Evolutionary conservation across 2,329 filamentous ascomycete species (phyloP).

Genomic region (Paecilomyces variotii): DNA sequence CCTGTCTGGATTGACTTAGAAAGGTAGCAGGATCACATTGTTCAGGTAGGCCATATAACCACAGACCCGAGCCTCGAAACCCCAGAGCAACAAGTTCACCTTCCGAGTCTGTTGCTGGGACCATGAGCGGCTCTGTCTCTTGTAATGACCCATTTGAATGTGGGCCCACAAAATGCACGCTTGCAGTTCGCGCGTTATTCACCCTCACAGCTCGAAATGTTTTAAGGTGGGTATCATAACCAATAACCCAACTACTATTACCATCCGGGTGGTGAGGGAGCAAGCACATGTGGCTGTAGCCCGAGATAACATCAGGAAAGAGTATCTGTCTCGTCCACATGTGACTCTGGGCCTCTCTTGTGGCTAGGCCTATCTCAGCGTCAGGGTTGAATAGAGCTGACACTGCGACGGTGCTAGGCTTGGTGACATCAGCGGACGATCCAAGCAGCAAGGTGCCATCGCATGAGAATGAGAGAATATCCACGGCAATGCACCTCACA

Average conservation of each 20-base stretch:
- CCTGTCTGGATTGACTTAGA: slow-evolving; percentile 21
- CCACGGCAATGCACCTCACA: slow-evolving; percentile 70
- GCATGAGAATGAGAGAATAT: slow-evolving; percentile 65
- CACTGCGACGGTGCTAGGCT: slow-evolving; percentile 65
- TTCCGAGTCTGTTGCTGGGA: slow-evolving; percentile 60
- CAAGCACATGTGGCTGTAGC: slow-evolving; percentile 69
- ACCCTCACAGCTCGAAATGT: slow-evolving; percentile 70
- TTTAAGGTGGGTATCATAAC: slow-evolving; percentile 68
- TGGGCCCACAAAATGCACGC: slow-evolving; percentile 71
- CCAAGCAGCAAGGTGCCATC: slow-evolving; percentile 73
- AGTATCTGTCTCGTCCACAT: slow-evolving; percentile 82
- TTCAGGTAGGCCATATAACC: slow-evolving; percentile 71
- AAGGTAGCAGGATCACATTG: slow-evolving; percentile 52
- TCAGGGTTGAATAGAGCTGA: slow-evolving; percentile 71
- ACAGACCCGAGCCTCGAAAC: slow-evolving; percentile 64
- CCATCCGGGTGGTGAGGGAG: slow-evolving; percentile 43
- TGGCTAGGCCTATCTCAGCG: slow-evolving; percentile 41
- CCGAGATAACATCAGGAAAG: slow-evolving; percentile 71
- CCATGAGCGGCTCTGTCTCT: slow-evolving; percentile 59
- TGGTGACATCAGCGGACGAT: slow-evolving; percentile 58
- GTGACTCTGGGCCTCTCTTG: slow-evolving; percentile 56
- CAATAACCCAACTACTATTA: slow-evolving; percentile 68
- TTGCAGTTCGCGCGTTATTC: slow-evolving; percentile 66
- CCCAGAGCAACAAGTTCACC: slow-evolving; percentile 68
- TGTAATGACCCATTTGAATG: slow-evolving; percentile 36